These are phyloP conservation scores for Ocimum tenuiflorum DNA, from an alignment of 257 asterid species.

Conservation along the genomic window DNA sequence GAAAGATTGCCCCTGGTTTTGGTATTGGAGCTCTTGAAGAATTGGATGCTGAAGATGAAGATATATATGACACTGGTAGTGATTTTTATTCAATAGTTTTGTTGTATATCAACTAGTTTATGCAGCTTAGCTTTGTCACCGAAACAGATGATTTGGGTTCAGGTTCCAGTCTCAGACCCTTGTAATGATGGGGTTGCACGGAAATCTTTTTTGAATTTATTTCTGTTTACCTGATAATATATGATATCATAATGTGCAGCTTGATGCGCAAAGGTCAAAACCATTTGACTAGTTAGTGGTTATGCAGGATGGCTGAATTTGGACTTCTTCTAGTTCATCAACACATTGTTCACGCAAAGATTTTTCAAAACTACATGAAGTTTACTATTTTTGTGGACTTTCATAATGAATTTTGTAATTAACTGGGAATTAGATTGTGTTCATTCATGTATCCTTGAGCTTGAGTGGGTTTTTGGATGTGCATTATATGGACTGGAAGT, in stretches of 20 bases:
- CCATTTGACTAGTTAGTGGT: not conserved
- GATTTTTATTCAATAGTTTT: conserved; percentile 8
- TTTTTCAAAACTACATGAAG: not conserved
- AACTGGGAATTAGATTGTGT: not conserved
- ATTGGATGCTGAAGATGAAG: conserved; percentile 90
- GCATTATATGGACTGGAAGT: not conserved
- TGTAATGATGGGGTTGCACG: not conserved
- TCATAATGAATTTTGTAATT: not conserved
- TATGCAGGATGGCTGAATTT: not conserved
- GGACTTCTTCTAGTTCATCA: not conserved
- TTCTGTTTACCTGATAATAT: not conserved
- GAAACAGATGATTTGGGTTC: not conserved
- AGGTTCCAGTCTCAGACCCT: not conserved
- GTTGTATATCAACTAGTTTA: conserved; percentile 2
- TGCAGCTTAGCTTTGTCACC: conserved; percentile 8
- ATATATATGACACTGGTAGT: conserved; percentile 74
- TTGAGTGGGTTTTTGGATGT: not conserved
- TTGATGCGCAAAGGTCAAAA: not conserved
- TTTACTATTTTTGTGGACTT: not conserved
- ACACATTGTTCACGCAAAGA: not conserved
- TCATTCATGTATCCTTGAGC: not conserved
- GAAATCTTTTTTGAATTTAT: not conserved
- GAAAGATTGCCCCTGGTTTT: conserved; percentile 86
- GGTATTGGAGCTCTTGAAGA: conserved; percentile 98
- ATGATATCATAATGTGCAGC: not conserved